Base-by-base conservation (phyloP, 2,329 filamentous ascomycete genomes). In the Gliomastix tumulicola region DNA sequence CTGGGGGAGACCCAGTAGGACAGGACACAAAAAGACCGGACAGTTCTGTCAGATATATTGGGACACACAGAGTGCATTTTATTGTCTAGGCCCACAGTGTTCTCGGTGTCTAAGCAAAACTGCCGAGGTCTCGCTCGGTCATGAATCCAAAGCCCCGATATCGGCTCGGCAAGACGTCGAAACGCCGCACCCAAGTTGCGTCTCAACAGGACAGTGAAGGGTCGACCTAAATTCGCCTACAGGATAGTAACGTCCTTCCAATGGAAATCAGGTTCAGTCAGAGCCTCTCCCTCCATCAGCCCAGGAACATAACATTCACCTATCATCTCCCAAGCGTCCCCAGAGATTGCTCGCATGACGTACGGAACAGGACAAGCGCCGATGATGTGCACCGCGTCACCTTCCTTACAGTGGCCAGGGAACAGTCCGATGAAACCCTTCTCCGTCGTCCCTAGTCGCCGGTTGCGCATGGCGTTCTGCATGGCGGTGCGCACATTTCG, bases 231-330 rank as follows among this genome's bases (percentile, higher is more conserved):
- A n/a, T n/a, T n/a, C n/a, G n/a, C n/a, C n/a, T 12, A 28, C 16
- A 13, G 13, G 9, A 28, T 12, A 7, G 16, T 13, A 28, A 28
- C 16, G 16, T 12, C 16, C 16, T 28, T 15, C 25, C 25, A 28
- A 28, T 15, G 13, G 16, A 28, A 12, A 12, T 15, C 25, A 28
- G 13, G 13, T 15, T 6, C 25, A 28, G 25, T 12, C 16, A 13
- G 13, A 15, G 9, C 15, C 17, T 33, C 31, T 19, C 31, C 4
- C 10, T 33, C n/a, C 31, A 33, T 33, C 16, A 33, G n/a, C 9
- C 31, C 31, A 15, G 18, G 31, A 13, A 33, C 15, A 20, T 33
- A 33, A 15, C 31, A 33, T 19, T 33, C 31, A 17, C 31, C 31
- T 19, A 33, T 11, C 17, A 16, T 11, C 20, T 19, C n/a, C 25